A percentile compares a stretch with the other conserved stretches of the same genome.
Evolutionary conservation across 495 filamentous ascomycete species (phyloP).

Genomic region (Penicillium coprophilum): DNA sequence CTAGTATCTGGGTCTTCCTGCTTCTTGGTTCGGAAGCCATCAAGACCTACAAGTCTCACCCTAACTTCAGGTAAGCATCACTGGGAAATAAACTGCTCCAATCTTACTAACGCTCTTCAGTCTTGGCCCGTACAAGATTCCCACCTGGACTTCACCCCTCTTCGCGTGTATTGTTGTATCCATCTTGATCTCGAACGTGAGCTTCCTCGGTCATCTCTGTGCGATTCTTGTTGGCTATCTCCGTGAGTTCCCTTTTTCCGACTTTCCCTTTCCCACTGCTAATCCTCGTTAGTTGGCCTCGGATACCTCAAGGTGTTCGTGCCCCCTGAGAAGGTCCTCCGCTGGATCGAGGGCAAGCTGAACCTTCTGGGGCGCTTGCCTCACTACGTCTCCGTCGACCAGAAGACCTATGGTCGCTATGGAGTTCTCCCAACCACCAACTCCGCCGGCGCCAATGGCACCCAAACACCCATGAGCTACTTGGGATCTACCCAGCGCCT

Average conservation of each 20-base stretch:
- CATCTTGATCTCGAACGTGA: constrained; percentile 75
- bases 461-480: constrained; percentile 55
- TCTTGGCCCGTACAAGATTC: constrained; percentile 68
- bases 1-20: constrained; percentile 87
- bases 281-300: constrained; percentile 60
- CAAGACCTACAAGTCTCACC: constrained; percentile 71
- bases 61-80: constrained; percentile 60
- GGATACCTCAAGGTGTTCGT: constrained; percentile 83
- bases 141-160: constrained; percentile 89
- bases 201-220: constrained; percentile 81
- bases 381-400: constrained; percentile 88
- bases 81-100: not conserved
- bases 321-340: constrained; percentile 75
- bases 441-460: constrained; percentile 33
- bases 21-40: constrained; percentile 81
- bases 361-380: constrained; percentile 79
- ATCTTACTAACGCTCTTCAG: constrained; percentile 19
- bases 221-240: constrained; percentile 80
- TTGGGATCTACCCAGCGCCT: constrained; percentile 63
- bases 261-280: not conserved
- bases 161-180: constrained; percentile 65
- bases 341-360: constrained; percentile 81
- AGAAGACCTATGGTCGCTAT: constrained; percentile 95
- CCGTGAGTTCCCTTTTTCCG: constrained; percentile 53
- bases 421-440: constrained; percentile 73